A percentile compares a stretch with the other conserved stretches of the same genome.
Evolutionary conservation across 306 rosid genomes (phyloP).

Genomic region (Morella rubra): DNA sequence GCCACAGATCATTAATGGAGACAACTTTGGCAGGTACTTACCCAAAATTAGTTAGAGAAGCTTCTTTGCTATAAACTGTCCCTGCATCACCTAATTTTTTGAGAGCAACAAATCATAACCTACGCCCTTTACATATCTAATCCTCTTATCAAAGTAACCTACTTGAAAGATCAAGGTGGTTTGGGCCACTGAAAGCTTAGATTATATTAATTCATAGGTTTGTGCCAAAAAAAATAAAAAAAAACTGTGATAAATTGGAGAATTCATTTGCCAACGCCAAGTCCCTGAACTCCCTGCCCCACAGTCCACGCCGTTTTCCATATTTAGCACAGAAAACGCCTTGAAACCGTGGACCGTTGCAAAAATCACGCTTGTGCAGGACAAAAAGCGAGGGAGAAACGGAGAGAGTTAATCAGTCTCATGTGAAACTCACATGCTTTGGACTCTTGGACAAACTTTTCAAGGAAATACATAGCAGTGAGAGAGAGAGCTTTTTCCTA

Average conservation of each 20-base stretch:
- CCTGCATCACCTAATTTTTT: not conserved
- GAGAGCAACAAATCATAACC: not conserved
- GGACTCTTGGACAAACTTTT: conserved; percentile 24
- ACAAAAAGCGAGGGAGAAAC: not conserved
- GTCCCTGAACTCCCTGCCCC: conserved; percentile 20
- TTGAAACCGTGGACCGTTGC: conserved; percentile 13
- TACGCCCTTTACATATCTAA: conserved; percentile 8
- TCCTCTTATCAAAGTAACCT: not conserved
- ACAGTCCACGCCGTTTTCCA: conserved; percentile 22
- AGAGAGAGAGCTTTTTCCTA: conserved; percentile 13
- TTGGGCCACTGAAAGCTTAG: not conserved
- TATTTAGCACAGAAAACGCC: conserved; percentile 11
- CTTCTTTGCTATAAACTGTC: conserved; percentile 15
- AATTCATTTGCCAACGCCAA: conserved; percentile 6
- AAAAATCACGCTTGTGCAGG: conserved; percentile 23
- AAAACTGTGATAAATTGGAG: conserved; percentile 17
- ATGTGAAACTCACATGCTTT: conserved; percentile 41
- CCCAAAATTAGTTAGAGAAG: conserved; percentile 22
- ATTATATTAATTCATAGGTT: not conserved
- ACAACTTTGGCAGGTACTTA: conserved; percentile 32
- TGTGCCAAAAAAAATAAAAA: not conserved
- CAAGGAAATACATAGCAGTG: conserved; percentile 9
- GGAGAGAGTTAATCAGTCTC: conserved; percentile 24
- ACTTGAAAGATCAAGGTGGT: no score
- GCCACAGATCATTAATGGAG: conserved; percentile 35